Evolutionary conservation across 352 stramenopile genomes (phyloP).

Genomic region (Globisporangium emineosum): DNA sequence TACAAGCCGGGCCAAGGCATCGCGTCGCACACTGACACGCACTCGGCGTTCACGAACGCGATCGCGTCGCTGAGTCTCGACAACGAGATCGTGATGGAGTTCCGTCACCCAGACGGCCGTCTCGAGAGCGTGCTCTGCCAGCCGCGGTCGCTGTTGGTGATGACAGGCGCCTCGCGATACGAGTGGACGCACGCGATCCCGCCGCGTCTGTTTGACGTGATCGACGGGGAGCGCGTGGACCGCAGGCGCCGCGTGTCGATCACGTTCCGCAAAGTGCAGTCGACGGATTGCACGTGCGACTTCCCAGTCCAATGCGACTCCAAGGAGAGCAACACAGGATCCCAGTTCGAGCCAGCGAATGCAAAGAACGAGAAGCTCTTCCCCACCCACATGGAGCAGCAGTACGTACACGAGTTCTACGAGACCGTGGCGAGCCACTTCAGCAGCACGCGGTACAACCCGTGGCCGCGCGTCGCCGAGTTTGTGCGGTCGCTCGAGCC

Average conservation of each 20-base stretch:
- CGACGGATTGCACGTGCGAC: conserved; percentile 57
- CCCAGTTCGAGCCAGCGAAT: background rate
- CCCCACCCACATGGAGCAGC: conserved; percentile 69
- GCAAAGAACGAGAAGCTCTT: conserved; percentile 21
- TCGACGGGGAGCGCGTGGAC: conserved; percentile 65
- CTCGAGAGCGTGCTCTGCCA: conserved; percentile 65
- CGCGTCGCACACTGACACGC: conserved; percentile 84
- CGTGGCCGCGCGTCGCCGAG: conserved; percentile 67
- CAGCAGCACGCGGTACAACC: conserved; percentile 84
- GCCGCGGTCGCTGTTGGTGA: conserved; percentile 74
- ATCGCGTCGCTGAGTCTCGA: conserved; percentile 81
- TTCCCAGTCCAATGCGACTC: conserved; percentile 72
- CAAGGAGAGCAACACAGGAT: background rate
- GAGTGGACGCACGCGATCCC: conserved; percentile 88
- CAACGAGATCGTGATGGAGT: conserved; percentile 85
- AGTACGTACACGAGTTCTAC: conserved; percentile 87
- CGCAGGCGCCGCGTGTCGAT: conserved; percentile 76
- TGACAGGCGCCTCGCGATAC: conserved; percentile 83
- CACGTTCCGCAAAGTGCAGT: conserved; percentile 86
- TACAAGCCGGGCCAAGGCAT: conserved; percentile 89
- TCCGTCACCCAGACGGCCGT: conserved; percentile 56
- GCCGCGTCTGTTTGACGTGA: conserved; percentile 79
- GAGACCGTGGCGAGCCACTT: conserved; percentile 82
- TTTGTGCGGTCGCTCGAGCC: conserved; percentile 60
- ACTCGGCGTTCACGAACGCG: conserved; percentile 81